Evolutionary conservation across 2,329 filamentous ascomycete species (phyloP), one percentile per base, ranked within the genome.

Genomic region (Plenodomus tracheiphilus): DNA sequence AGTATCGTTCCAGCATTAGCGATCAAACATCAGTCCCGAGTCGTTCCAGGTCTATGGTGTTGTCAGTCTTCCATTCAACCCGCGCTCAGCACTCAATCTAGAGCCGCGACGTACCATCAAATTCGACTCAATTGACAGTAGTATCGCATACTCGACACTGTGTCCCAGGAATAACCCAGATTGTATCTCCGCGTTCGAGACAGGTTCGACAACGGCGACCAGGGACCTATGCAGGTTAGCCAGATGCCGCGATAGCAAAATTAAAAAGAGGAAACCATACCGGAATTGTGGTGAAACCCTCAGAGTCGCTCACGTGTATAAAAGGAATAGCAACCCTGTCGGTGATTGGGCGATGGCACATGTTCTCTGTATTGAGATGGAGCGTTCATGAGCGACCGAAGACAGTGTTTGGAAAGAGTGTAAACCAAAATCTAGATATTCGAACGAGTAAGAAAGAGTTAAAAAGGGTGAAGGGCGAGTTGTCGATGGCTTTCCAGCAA

Each of bases 151-250:
- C 58, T 7, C 68, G 68, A 51, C 71, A 74, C 53, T 66, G 68
- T 48, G 73, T 73, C 19, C 71, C 71, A 4, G 69, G 70, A 42
- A 73, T 69, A 16, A 74, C 71, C 71, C 71, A 74, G 3, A 74
- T 70, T 2, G 68, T 71, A 38, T 72, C 62, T n/a, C 71, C 71
- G 37, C 69, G 66, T 43, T 72, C 70, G 39, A 73, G 62, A 43
- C 71, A 74, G 25, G 67, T 63, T 20, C 71, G 71, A 59, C 71
- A 74, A 18, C 69, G 69, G 43, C 69, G 68, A 38, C 70, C 70
- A 43, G 71, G 71, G 34, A 74, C 70, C 71, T 74, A n/a, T n/a
- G n/a, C n/a, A n/a, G n/a, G n/a, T n/a, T n/a, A n/a, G n/a, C n/a
- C n/a, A n/a, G n/a, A n/a, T n/a, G n/a, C n/a, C n/a, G n/a, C n/a